Evolutionary conservation across 2,329 filamentous ascomycete species (phyloP).

Genomic region (Teratosphaeriaceae sp.): DNA sequence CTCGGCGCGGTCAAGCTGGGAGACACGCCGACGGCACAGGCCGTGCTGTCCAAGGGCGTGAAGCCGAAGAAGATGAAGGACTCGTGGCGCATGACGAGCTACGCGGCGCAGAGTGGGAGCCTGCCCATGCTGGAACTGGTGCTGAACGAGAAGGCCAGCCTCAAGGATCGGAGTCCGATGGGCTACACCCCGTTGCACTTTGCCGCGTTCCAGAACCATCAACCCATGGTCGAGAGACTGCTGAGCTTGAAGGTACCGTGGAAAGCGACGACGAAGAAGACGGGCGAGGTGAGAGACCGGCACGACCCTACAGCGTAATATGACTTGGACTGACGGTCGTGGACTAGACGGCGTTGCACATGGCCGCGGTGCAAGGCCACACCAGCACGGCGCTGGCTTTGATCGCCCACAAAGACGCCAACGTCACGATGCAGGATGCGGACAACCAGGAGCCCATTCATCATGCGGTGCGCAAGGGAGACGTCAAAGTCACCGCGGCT

Average conservation of each 20-base stretch:
- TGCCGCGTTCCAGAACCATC: constrained; percentile 12
- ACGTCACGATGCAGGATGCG: constrained; percentile 11
- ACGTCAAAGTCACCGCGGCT: constrained; percentile 8
- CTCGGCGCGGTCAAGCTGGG: constrained; percentile 11
- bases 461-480: constrained; percentile 14
- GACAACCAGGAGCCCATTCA: constrained; percentile 15
- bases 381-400: constrained; percentile 8
- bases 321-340: too few species aligned
- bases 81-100: constrained; percentile 11
- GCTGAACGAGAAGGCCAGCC: constrained; percentile 8
- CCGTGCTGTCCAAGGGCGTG: constrained; percentile 11
- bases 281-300: too few species aligned
- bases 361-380: constrained; percentile 9
- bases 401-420: constrained; percentile 12
- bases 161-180: constrained; percentile 13
- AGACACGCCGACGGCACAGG: constrained; percentile 11
- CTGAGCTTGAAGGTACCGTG: constrained; percentile 9
- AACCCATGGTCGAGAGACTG: constrained; percentile 13
- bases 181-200: constrained; percentile 15
- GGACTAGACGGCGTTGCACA: constrained; percentile 15
- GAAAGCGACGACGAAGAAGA: constrained; percentile 14
- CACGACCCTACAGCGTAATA: too few species aligned
- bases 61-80: constrained; percentile 18
- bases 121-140: constrained; percentile 15
- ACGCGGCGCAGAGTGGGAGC: constrained; percentile 16